These are phyloP conservation scores for Acacia pycnantha DNA, from an alignment of 331 rosid genomes.

Conservation along the genomic window DNA sequence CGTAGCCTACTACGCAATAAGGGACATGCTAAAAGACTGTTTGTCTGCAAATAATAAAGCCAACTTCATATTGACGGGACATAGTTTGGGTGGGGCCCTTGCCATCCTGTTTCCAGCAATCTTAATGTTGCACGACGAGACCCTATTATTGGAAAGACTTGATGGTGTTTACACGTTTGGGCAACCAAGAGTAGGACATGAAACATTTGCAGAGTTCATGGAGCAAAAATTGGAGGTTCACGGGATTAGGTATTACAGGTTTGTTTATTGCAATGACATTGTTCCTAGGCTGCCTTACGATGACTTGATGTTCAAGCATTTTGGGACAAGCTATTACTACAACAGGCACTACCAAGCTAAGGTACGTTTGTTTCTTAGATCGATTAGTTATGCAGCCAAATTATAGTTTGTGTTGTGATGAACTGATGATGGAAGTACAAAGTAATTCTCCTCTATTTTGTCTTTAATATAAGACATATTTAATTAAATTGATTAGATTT, in stretches of 20 bases:
- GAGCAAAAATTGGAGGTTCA: conserved; percentile 40
- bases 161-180: conserved; percentile 89
- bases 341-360: conserved; percentile 44
- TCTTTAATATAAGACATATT: too few species aligned
- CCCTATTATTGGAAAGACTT: conserved; percentile 52
- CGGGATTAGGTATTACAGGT: conserved; percentile 53
- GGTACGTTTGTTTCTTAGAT: conserved; percentile 28
- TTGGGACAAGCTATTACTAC: conserved; percentile 67
- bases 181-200: conserved; percentile 86
- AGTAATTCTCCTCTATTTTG: too few species aligned
- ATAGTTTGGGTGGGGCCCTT: conserved; percentile 87
- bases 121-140: conserved; percentile 59
- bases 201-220: conserved; percentile 53
- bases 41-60: conserved; percentile 43
- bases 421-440: background rate
- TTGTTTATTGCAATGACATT: conserved; percentile 75
- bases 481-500: too few species aligned
- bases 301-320: conserved; percentile 77
- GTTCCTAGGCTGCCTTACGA: conserved; percentile 83
- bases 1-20: conserved; percentile 61
- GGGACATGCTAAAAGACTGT: conserved; percentile 43
- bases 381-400: too few species aligned
- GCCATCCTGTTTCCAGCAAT: conserved; percentile 70
- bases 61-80: conserved; percentile 66
- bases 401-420: background rate